phyloP scores from a whole-genome alignment of 495 filamentous ascomycete species.

The Penicillium odoratum region DNA sequence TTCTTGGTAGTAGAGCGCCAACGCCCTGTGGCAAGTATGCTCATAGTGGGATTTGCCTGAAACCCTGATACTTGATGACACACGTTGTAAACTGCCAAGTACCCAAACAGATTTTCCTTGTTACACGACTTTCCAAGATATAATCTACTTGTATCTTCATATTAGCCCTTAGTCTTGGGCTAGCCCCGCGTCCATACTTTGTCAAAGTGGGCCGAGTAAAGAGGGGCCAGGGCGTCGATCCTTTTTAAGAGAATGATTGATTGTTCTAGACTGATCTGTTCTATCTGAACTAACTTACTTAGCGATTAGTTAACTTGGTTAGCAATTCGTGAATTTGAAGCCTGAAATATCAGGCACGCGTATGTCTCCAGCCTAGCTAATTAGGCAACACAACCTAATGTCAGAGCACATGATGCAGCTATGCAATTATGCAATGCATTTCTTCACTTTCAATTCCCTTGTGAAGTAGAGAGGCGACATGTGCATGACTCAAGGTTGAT shows the following conservation, averaged over 20 bases:
- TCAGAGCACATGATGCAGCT: too few species aligned
- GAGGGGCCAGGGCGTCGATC: not conserved
- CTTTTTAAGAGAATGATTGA: slow-evolving; percentile 17
- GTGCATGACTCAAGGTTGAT: too few species aligned
- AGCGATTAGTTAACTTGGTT: too few species aligned
- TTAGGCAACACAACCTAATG: too few species aligned
- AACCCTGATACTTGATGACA: not conserved
- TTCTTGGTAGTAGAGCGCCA: not conserved
- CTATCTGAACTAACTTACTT: too few species aligned
- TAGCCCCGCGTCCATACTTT: slow-evolving; percentile 17
- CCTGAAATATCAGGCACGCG: too few species aligned
- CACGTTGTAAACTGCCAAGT: not conserved
- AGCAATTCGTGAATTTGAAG: too few species aligned
- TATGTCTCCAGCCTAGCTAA: too few species aligned
- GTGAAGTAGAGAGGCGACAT: too few species aligned
- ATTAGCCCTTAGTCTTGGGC: slow-evolving; percentile 10
- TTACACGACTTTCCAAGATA: not conserved
- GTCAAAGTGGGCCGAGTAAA: slow-evolving; percentile 12
- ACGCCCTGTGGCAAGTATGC: too few species aligned
- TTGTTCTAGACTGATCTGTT: slow-evolving; percentile 13
- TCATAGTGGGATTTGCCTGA: not conserved
- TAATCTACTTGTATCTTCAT: slow-evolving; percentile 6
- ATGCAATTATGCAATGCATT: too few species aligned
- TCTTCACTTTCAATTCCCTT: too few species aligned
- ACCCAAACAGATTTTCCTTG: not conserved